Evolutionary conservation across 495 filamentous ascomycete species (phyloP).

Genomic region (Trichoderma virens): DNA sequence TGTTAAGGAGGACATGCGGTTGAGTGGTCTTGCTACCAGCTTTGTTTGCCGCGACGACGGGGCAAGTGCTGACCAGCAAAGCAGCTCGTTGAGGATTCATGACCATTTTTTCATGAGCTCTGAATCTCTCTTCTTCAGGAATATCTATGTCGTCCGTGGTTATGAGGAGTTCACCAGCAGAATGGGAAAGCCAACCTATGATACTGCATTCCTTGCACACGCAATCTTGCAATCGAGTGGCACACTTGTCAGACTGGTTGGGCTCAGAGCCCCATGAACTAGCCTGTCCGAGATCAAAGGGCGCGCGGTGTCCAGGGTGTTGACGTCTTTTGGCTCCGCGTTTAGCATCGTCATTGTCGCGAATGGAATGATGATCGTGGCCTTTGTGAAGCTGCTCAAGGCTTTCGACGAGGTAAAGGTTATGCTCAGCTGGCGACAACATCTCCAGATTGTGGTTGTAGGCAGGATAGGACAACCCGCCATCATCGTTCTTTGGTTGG

Average conservation of each 20-base stretch:
- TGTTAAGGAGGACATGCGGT: not conserved
- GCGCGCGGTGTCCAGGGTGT: not conserved
- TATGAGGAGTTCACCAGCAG: no score
- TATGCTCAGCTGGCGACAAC: not conserved
- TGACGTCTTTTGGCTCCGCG: not conserved
- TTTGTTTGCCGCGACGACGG: no score
- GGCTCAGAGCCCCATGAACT: not conserved
- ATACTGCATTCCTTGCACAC: not conserved
- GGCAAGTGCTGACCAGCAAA: not conserved
- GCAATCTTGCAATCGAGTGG: not conserved
- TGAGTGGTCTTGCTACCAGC: not conserved
- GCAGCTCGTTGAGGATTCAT: not conserved
- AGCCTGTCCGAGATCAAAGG: not conserved
- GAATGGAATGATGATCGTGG: not conserved
- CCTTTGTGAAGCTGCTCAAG: not conserved
- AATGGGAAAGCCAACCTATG: constrained; percentile 7
- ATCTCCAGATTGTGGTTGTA: not conserved
- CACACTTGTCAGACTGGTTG: not conserved
- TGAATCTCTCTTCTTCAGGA: not conserved
- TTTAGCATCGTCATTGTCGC: not conserved
- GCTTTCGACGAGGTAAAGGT: not conserved
- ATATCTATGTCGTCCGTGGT: not conserved
- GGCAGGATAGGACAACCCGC: not conserved
- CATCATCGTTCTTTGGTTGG: no score
- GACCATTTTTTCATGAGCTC: not conserved